Conservation (phyloP, 331 rosid species). For the Quercus lobata region DNA sequence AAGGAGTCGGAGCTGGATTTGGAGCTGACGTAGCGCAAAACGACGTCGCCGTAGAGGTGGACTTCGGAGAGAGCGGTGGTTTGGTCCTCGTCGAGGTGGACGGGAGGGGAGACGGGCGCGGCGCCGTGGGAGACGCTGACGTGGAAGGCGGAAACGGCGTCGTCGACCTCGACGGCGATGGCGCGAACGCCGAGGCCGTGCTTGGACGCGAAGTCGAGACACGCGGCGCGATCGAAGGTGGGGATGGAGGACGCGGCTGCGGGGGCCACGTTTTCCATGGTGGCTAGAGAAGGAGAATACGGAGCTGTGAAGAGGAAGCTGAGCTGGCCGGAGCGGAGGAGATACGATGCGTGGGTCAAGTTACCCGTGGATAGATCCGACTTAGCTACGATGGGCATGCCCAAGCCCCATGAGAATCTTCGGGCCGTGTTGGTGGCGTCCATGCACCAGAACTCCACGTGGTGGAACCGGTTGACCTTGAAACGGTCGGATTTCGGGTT, state of each 20-base stretch:
- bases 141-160: conserved; percentile 59
- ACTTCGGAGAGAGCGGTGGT: conserved; percentile 52
- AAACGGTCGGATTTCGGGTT: conserved; percentile 81
- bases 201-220: conserved; percentile 45
- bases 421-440: conserved; percentile 78
- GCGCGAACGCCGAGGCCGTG: conserved; percentile 92
- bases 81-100: conserved; percentile 28
- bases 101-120: conserved; percentile 32
- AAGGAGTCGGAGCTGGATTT: conserved; percentile 30
- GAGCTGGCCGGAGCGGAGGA: conserved; percentile 83
- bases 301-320: conserved; percentile 83
- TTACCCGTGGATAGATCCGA: conserved; percentile 92
- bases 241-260: conserved; percentile 57
- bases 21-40: conserved; percentile 72
- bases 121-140: conserved; percentile 64
- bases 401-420: conserved; percentile 78
- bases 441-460: conserved; percentile 78
- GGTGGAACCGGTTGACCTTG: conserved; percentile 68
- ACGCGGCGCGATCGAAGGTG: conserved; percentile 36
- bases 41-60: conserved; percentile 84
- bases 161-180: conserved; percentile 61
- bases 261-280: neutral
- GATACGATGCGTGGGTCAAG: conserved; percentile 70
- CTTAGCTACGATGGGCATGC: conserved; percentile 69
- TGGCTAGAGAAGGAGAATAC: conserved; percentile 57